Percentiles rank a stretch among this genome's conserved stretches.
phyloP scores from a whole-genome alignment of 768 basidiomycete genomes.

The Termitomyces sp. region DNA sequence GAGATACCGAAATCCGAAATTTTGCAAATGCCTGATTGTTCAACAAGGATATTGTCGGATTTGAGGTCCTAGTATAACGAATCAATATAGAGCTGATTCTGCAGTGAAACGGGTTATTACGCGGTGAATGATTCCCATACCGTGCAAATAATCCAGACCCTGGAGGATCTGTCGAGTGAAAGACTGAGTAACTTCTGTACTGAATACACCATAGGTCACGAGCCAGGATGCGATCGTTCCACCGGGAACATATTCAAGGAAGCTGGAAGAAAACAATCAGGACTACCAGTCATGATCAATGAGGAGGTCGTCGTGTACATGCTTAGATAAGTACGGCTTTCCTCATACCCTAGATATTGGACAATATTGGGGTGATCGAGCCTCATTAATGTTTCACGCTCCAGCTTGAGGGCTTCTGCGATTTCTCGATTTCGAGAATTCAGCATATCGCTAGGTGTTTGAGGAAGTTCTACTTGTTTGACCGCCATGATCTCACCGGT shows the following conservation, averaged over 20 bases:
- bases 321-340: conserved; percentile 66
- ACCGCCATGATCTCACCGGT: conserved; percentile 94
- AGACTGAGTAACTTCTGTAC: conserved; percentile 77
- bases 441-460: conserved; percentile 62
- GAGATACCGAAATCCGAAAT: conserved; percentile 97
- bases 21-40: conserved; percentile 81
- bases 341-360: conserved; percentile 86
- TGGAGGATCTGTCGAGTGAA: conserved; percentile 83
- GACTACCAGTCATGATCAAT: neutral
- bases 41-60: conserved; percentile 91
- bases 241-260: conserved; percentile 93
- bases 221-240: conserved; percentile 84
- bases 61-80: conserved; percentile 66
- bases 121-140: conserved; percentile 79
- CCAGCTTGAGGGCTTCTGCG: conserved; percentile 78
- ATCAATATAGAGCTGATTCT: conserved; percentile 1
- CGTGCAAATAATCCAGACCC: conserved; percentile 86
- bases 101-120: conserved; percentile 27
- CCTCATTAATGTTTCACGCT: conserved; percentile 81
- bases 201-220: conserved; percentile 74
- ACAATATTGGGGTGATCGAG: conserved; percentile 91
- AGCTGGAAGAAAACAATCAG: conserved; percentile 39
- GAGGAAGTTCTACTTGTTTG: conserved; percentile 89
- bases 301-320: conserved; percentile 48
- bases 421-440: conserved; percentile 61